phyloP scores from a whole-genome alignment of 169 alveolate genomes.

The Plasmodium inui region DNA sequence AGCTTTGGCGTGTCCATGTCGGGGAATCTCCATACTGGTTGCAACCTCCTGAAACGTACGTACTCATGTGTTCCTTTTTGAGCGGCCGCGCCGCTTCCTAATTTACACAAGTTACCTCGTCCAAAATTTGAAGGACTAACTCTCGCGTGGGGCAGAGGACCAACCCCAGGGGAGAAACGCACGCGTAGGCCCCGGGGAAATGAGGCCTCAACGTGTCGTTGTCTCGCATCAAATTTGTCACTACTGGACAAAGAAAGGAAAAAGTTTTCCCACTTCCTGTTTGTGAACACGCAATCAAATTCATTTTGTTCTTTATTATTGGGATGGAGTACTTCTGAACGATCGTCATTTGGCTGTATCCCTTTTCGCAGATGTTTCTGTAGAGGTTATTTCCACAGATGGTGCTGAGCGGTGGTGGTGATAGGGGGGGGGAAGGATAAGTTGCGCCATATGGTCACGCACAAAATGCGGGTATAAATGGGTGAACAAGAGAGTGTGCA shows the following conservation, averaged over 20 bases:
- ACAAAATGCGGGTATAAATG: not conserved
- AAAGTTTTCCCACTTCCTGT: constrained; percentile 99
- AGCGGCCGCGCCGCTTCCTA: not conserved
- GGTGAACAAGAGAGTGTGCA: not conserved
- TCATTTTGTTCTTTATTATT: constrained; percentile 91
- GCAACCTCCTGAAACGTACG: not conserved
- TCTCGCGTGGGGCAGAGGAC: constrained; percentile 51
- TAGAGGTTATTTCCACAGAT: constrained; percentile 10
- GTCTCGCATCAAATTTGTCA: constrained; percentile 87
- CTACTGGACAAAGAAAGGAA: constrained; percentile 96
- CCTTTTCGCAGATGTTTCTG: constrained; percentile 83
- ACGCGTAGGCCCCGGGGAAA: constrained; percentile 59
- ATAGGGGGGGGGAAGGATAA: not conserved
- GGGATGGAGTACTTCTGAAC: constrained; percentile 97
- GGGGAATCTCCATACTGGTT: not conserved
- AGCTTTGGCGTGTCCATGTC: not conserved
- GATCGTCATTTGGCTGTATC: constrained; percentile 94
- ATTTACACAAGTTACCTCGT: constrained; percentile 88
- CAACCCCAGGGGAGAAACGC: constrained; percentile 81
- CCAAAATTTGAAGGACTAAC: constrained; percentile 81
- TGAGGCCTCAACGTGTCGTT: constrained; percentile 37
- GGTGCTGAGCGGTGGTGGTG: not conserved
- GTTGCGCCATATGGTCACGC: not conserved
- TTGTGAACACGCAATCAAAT: constrained; percentile 97
- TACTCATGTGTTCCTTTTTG: not conserved